A percentile compares a stretch with the other conserved stretches of the same genome.
These are phyloP conservation scores for Capsicum pubescens DNA, from an alignment of 257 asterid species.

Conservation along the genomic window DNA sequence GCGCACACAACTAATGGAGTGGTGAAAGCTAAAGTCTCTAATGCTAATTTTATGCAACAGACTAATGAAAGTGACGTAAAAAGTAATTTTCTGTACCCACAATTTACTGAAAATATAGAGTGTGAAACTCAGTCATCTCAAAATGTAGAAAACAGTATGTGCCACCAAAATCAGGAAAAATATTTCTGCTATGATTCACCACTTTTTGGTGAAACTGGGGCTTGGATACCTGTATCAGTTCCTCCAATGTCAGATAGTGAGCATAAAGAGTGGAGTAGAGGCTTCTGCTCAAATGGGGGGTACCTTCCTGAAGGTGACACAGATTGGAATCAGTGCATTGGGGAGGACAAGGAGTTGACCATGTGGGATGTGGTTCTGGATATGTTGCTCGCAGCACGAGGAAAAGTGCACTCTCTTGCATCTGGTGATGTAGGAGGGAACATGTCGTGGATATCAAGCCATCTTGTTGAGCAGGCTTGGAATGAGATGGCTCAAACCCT, in stretches of 20 bases:
- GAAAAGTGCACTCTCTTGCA: conserved; percentile 70
- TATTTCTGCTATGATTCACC: conserved; percentile 85
- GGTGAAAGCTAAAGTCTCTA: conserved; percentile 36
- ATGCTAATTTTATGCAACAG: conserved; percentile 31
- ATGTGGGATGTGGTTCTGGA: conserved; percentile 99
- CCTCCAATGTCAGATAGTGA: conserved; percentile 95
- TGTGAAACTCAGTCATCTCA: conserved; percentile 35
- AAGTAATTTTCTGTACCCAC: conserved; percentile 34
- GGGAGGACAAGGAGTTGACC: conserved; percentile 79
- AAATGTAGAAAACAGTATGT: conserved; percentile 33
- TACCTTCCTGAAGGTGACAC: conserved; percentile 68
- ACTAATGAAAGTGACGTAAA: conserved; percentile 30
- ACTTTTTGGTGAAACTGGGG: conserved; percentile 85
- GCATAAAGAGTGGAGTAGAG: conserved; percentile 78
- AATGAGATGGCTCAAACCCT: conserved; percentile 93
- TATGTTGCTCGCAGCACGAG: conserved; percentile 90
- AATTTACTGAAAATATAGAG: conserved; percentile 32
- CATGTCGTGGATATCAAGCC: conserved; percentile 70
- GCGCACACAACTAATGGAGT: conserved; percentile 29
- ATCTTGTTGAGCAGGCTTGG: conserved; percentile 92
- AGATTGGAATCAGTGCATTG: conserved; percentile 66
- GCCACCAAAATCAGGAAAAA: conserved; percentile 50
- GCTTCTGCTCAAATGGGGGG: conserved; percentile 78
- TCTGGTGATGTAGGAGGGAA: conserved; percentile 72
- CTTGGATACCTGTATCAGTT: conserved; percentile 97